These are phyloP conservation scores for Paraphaeosphaeria sporulosa DNA, from an alignment of 2,329 filamentous ascomycete species.

Conservation along the genomic window DNA sequence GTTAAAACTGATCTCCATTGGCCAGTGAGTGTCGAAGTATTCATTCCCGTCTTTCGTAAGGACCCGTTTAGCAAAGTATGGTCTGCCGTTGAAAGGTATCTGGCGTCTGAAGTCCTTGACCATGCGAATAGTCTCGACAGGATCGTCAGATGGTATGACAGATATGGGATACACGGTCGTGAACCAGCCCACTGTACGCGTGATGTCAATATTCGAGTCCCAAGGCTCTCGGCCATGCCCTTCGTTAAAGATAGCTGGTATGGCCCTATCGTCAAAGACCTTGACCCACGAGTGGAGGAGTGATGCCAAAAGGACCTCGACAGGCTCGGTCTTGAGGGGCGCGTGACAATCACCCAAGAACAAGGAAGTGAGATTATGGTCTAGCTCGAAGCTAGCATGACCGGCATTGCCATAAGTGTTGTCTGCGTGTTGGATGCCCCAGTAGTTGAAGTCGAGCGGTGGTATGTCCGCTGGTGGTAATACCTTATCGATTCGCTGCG, in stretches of 20 bases:
- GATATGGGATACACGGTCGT: constrained; percentile 60
- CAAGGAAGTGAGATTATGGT: constrained; percentile 33
- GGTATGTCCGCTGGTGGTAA: constrained; percentile 42
- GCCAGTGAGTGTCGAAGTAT: constrained; percentile 47
- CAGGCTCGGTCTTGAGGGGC: constrained; percentile 61
- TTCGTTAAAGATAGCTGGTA: constrained; percentile 59
- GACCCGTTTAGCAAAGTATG: constrained; percentile 55
- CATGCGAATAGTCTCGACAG: constrained; percentile 61
- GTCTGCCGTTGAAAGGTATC: constrained; percentile 45
- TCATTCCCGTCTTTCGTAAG: constrained; percentile 40
- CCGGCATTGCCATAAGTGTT: constrained; percentile 49
- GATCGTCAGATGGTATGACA: constrained; percentile 32
- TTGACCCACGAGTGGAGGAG: constrained; percentile 64
- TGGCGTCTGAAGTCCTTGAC: constrained; percentile 61
- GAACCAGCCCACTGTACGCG: constrained; percentile 68
- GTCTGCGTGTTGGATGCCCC: constrained; percentile 46
- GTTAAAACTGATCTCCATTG: constrained; percentile 67
- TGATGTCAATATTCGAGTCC: constrained; percentile 59
- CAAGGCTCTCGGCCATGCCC: constrained; percentile 49
- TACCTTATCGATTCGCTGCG: constrained; percentile 31
- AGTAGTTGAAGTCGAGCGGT: constrained; percentile 45
- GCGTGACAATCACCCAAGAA: constrained; percentile 45
- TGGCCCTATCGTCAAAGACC: constrained; percentile 61
- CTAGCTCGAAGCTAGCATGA: constrained; percentile 42
- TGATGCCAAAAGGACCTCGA: constrained; percentile 64